These are phyloP conservation scores for Breynia disticha DNA, from an alignment of 441 rosid species.

Conservation along the genomic window DNA sequence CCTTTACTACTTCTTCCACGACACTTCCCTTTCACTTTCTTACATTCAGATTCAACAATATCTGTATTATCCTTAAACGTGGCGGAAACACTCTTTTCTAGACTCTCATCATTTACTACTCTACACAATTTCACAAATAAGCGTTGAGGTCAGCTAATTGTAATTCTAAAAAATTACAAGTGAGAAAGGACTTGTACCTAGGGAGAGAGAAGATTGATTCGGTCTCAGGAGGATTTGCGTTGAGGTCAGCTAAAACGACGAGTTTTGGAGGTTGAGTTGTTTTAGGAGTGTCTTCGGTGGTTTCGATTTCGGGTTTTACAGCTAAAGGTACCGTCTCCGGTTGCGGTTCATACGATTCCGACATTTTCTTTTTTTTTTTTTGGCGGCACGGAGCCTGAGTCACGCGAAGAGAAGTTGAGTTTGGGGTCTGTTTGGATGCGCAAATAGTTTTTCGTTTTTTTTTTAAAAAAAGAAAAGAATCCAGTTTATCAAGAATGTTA, in stretches of 20 bases:
- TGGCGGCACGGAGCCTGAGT: no score
- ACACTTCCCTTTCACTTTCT: constrained; percentile 47
- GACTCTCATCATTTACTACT: constrained; percentile 47
- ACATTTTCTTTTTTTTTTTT: constrained; percentile 2
- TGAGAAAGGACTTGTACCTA: constrained; percentile 24
- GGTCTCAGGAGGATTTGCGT: constrained; percentile 71
- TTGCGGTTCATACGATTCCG: constrained; percentile 17
- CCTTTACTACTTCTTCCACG: constrained; percentile 54
- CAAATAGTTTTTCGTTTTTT: no score
- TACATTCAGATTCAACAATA: constrained; percentile 44
- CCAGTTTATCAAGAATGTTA: no score
- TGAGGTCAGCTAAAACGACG: constrained; percentile 81
- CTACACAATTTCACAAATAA: constrained; percentile 13
- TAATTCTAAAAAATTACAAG: no score
- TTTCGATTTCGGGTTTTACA: constrained; percentile 38
- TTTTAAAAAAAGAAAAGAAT: no score
- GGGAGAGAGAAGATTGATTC: constrained; percentile 41
- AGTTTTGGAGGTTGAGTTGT: constrained; percentile 34
- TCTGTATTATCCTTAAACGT: constrained; percentile 45
- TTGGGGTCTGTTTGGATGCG: no score
- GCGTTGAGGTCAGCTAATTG: background rate
- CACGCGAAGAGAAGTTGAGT: no score
- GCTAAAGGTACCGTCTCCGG: constrained; percentile 4
- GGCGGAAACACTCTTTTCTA: constrained; percentile 32
- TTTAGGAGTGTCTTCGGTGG: constrained; percentile 18